These are phyloP conservation scores for Platanus orientalis DNA, from an alignment of 164 flowering plant genomes.

Conservation along the genomic window DNA sequence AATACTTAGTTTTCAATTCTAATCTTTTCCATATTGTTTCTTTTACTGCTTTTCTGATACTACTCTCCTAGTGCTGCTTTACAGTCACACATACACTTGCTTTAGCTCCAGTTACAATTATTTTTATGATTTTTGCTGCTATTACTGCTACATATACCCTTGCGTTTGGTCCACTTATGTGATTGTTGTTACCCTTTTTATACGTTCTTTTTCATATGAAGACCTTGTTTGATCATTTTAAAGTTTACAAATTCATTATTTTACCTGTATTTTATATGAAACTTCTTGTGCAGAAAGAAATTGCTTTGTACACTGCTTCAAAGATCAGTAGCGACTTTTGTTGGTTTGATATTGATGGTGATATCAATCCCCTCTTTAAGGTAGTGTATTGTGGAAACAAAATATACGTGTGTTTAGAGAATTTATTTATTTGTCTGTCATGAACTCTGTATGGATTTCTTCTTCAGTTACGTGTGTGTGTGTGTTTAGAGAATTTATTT, in stretches of 20 bases:
- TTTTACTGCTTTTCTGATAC: too few species aligned
- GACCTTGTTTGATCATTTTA: not conserved
- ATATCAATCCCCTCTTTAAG: slow-evolving; percentile 92
- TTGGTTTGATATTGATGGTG: slow-evolving; percentile 94
- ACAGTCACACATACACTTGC: not conserved
- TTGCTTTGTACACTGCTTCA: slow-evolving; percentile 89
- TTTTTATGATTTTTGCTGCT: not conserved
- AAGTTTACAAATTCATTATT: not conserved
- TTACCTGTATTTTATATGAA: not conserved
- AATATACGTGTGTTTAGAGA: too few species aligned
- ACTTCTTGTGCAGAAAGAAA: slow-evolving; percentile 72
- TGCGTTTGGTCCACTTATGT: not conserved
- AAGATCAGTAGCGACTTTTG: slow-evolving; percentile 63
- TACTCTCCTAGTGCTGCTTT: too few species aligned
- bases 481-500: too few species aligned
- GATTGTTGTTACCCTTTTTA: not conserved
- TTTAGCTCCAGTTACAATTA: not conserved
- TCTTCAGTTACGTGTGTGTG: too few species aligned
- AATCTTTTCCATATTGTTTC: too few species aligned
- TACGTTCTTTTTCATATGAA: too few species aligned
- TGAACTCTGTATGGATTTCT: too few species aligned
- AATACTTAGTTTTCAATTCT: too few species aligned
- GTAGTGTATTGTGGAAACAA: slow-evolving; percentile 36
- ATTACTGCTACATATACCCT: not conserved
- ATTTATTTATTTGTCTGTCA: too few species aligned